phyloP scores from a whole-genome alignment of 2,329 filamentous ascomycete genomes.

The Clarireedia paspali region DNA sequence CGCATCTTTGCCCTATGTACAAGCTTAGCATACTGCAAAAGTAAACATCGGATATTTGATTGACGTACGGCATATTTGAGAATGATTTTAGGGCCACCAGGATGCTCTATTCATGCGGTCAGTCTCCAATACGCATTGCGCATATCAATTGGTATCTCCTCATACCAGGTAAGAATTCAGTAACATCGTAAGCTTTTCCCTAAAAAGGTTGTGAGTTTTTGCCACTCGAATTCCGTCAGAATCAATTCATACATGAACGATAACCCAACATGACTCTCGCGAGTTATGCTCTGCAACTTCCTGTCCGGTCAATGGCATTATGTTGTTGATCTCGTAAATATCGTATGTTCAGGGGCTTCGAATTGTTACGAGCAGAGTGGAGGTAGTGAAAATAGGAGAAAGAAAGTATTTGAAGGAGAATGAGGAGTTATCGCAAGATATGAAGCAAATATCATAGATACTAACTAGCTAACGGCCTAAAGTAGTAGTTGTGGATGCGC shows the following conservation, averaged over 20 bases:
- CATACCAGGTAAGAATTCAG: slow-evolving; percentile 72
- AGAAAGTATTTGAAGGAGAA: neutral
- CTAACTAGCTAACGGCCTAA: neutral
- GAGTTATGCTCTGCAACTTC: slow-evolving; percentile 68
- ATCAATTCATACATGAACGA: slow-evolving; percentile 56
- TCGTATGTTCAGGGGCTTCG: neutral
- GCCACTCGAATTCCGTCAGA: neutral
- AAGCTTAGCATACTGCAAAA: neutral
- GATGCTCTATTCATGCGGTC: slow-evolving; percentile 54
- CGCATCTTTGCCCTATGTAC: slow-evolving; percentile 68
- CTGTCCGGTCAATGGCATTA: slow-evolving; percentile 38
- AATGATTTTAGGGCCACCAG: slow-evolving; percentile 86
- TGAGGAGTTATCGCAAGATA: neutral
- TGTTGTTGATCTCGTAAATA: slow-evolving; percentile 6
- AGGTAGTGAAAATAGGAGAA: neutral
- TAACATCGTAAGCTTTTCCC: slow-evolving; percentile 83
- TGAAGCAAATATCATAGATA: neutral
- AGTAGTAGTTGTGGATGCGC: neutral
- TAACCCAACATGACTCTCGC: slow-evolving; percentile 83
- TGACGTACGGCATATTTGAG: slow-evolving; percentile 75
- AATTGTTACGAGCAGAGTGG: neutral
- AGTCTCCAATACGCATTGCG: neutral
- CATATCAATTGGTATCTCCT: slow-evolving; percentile 5
- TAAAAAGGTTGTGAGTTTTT: slow-evolving; percentile 28
- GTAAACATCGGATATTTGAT: neutral